Conservation (phyloP, 1,284 basidiomycete genomes). For the Malassezia vespertilionis region DNA sequence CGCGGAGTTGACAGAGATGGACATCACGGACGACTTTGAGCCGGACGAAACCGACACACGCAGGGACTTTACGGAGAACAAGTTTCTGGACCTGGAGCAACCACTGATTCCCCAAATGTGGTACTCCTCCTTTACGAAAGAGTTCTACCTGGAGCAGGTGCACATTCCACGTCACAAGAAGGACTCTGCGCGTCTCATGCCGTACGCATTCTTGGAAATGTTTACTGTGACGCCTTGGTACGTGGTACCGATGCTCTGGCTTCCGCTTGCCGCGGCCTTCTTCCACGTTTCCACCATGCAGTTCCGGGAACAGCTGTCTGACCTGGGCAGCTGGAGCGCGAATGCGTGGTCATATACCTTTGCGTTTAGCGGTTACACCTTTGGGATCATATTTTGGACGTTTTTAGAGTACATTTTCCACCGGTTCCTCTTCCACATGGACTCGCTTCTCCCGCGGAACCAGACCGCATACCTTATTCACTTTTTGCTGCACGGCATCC, state of each 20-base stretch:
- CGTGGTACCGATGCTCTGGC: constrained; percentile 83
- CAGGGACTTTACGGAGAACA: constrained; percentile 59
- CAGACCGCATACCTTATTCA: constrained; percentile 72
- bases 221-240: constrained; percentile 87
- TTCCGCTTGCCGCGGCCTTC: constrained; percentile 72
- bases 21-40: constrained; percentile 52
- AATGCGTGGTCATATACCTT: constrained; percentile 50
- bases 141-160: constrained; percentile 89
- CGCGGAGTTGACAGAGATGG: constrained; percentile 22
- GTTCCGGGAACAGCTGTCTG: constrained; percentile 51
- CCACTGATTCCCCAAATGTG: constrained; percentile 77
- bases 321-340: constrained; percentile 14
- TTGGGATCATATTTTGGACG: constrained; percentile 86
- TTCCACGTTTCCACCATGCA: constrained; percentile 69
- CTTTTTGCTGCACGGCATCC: constrained; percentile 88
- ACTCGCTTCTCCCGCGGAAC: constrained; percentile 73
- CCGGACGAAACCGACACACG: constrained; percentile 36
- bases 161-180: constrained; percentile 82
- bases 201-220: constrained; percentile 68
- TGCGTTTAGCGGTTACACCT: constrained; percentile 54
- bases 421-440: constrained; percentile 95
- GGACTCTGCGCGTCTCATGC: constrained; percentile 77
- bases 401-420: constrained; percentile 89
- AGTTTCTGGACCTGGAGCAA: constrained; percentile 81
- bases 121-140: constrained; percentile 75